Conservation (phyloP, 164 flowering plant genomes). For the Liriodendron chinense region DNA sequence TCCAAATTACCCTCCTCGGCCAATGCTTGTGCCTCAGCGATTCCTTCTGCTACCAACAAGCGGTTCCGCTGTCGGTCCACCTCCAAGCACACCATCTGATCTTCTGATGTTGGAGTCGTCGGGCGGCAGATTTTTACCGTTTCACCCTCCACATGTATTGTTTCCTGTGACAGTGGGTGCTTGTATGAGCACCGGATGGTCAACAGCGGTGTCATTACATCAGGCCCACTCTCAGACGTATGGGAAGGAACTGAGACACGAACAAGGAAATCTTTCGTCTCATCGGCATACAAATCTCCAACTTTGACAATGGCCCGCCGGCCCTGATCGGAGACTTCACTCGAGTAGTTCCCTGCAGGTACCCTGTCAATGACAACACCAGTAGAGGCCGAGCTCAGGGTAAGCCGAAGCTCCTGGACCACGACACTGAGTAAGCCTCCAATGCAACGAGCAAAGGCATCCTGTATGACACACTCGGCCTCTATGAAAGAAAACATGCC, state of each 20-base stretch:
- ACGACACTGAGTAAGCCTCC: slow-evolving; percentile 55
- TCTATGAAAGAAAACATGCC: slow-evolving; percentile 44
- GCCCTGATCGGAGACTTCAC: slow-evolving; percentile 12
- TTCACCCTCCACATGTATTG: slow-evolving; percentile 7
- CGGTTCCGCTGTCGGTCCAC: slow-evolving; percentile 37
- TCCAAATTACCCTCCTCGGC: slow-evolving; percentile 31
- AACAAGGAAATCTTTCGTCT: slow-evolving; percentile 32
- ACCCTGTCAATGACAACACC: slow-evolving; percentile 26
- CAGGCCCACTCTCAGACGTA: neutral
- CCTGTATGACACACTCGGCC: slow-evolving; percentile 35
- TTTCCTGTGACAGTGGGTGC: slow-evolving; percentile 21
- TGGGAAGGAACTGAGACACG: slow-evolving; percentile 21
- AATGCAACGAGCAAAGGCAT: slow-evolving; percentile 49
- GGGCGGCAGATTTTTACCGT: slow-evolving; percentile 23
- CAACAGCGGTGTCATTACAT: slow-evolving; percentile 15
- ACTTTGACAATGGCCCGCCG: slow-evolving; percentile 25
- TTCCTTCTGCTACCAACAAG: slow-evolving; percentile 20
- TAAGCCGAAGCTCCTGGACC: slow-evolving; percentile 29
- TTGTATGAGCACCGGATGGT: slow-evolving; percentile 20
- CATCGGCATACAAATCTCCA: slow-evolving; percentile 45
- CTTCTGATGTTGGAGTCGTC: slow-evolving; percentile 6
- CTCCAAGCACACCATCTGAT: slow-evolving; percentile 17
- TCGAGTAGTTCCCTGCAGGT: slow-evolving; percentile 27
- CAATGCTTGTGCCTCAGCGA: slow-evolving; percentile 24
- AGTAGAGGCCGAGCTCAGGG: slow-evolving; percentile 15